A percentile compares a stretch with the other conserved stretches of the same genome.
phyloP scores from a whole-genome alignment of 2,329 filamentous ascomycete genomes.

The Grosmannia penicillata region DNA sequence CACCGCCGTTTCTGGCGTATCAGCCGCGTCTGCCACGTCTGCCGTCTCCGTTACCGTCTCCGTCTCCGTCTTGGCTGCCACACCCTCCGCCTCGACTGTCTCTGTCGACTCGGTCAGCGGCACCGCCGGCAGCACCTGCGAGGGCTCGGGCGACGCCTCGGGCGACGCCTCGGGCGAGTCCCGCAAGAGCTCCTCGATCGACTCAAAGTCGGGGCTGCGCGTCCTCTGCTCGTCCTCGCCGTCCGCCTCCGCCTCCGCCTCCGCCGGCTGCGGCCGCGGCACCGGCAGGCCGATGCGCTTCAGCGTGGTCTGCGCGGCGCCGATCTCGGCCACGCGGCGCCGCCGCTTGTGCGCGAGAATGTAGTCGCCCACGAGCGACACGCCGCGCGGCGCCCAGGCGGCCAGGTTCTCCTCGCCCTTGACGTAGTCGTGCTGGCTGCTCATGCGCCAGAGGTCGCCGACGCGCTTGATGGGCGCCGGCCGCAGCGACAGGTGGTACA shows the following conservation, averaged over 20 bases:
- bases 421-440: conserved; percentile 86
- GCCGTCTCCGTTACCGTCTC: not conserved
- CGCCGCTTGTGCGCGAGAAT: conserved; percentile 61
- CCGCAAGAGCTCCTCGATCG: conserved; percentile 42
- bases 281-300: conserved; percentile 39
- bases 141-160: conserved; percentile 17
- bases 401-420: conserved; percentile 83
- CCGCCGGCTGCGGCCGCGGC: conserved; percentile 17
- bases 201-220: conserved; percentile 24
- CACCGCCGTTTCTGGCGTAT: not conserved
- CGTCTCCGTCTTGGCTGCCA: not conserved
- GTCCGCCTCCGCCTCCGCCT: conserved; percentile 1
- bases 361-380: conserved; percentile 82
- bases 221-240: not conserved
- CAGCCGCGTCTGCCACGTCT: not conserved
- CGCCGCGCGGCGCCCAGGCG: conserved; percentile 76
- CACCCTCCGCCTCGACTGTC: not conserved
- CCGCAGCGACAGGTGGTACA: conserved; percentile 76
- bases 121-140: conserved; percentile 19
- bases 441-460: conserved; percentile 91
- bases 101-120: not conserved
- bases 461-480: conserved; percentile 83
- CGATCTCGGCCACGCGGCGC: conserved; percentile 63
- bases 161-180: conserved; percentile 40
- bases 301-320: conserved; percentile 54